A percentile compares a stretch with the other conserved stretches of the same genome.
phyloP scores from a whole-genome alignment of 441 rosid genomes.

The Gossypium gossypioides region DNA sequence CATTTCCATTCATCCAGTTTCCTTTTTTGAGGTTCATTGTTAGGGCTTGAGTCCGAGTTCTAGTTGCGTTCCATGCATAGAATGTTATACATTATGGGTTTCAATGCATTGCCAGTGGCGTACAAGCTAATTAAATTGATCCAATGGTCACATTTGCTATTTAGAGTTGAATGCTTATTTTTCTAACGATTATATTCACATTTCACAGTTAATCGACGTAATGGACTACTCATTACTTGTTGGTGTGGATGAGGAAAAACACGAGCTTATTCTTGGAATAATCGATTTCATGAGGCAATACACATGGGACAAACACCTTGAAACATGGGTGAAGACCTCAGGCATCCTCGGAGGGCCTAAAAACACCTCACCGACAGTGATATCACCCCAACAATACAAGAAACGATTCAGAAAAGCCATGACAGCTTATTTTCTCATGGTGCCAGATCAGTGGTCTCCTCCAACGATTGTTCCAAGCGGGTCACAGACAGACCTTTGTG shows the following conservation, averaged over 20 bases:
- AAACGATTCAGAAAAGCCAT: constrained; percentile 68
- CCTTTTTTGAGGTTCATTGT: background rate
- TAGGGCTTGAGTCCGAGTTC: background rate
- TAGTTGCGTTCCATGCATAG: background rate
- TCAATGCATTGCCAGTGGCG: background rate
- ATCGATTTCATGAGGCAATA: constrained; percentile 74
- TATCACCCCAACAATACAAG: constrained; percentile 65
- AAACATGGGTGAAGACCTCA: constrained; percentile 65
- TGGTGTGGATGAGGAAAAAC: constrained; percentile 57
- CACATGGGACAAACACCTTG: constrained; percentile 76
- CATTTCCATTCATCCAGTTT: background rate
- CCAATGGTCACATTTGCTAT: background rate
- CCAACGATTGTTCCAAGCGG: constrained; percentile 28
- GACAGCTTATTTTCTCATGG: constrained; percentile 65
- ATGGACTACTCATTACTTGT: constrained; percentile 74
- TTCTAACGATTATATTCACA: constrained; percentile 1
- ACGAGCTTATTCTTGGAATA: constrained; percentile 57
- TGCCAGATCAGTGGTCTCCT: constrained; percentile 71
- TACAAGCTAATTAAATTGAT: background rate
- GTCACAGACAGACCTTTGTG: constrained; percentile 36
- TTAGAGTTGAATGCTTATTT: background rate
- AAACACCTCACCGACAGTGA: constrained; percentile 53
- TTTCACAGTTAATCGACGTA: constrained; percentile 46
- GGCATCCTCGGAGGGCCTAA: constrained; percentile 59
- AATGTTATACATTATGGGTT: background rate